Evolutionary conservation across 768 basidiomycete genomes (phyloP), one percentile per base, ranked within the genome.

Genomic region (Cytidiella melzeri): DNA sequence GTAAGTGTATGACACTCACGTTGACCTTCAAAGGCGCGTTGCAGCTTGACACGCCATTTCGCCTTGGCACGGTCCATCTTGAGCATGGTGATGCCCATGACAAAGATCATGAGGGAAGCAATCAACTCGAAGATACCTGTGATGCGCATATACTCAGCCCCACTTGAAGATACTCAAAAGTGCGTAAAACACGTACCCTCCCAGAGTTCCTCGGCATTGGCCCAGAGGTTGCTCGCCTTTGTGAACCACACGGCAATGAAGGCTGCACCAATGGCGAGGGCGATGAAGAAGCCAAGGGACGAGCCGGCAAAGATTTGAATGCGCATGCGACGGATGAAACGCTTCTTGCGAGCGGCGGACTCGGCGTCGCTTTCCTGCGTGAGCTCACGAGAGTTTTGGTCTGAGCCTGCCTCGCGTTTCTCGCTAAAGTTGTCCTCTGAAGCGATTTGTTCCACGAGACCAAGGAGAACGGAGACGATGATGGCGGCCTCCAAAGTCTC

Each of bases 181-280:
- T n/a, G n/a, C 5, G 18, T 42, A 40, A 67, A 64, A 10, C 63
- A 73, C 61, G 62, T 56, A 77, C 94, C 95, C 75, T 98, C 95
- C 95, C 95, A 97, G 50, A 94, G 68, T 47, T 82, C 76, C 68
- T 98, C 95, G 5, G 91, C 79, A 60, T 81, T 81, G 36, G 75
- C 64, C 87, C 91, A 97, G 15, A 98, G 75, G 64, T 96, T 72
- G 19, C 76, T 74, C 0, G 94, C 85, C 60, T 88, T 81, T 25
- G 92, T 97, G 69, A 95, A 97, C 87, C 92, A 98, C 37, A 96
- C 78, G 5, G 87, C 92, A 54, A 97, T 87, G 67, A 95, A 97
- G 1, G 91, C 83, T 11, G 88, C 92, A 27, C 94, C 95, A 51
- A 97, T 84, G 28, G 84, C 76, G 20, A 90, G 64, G 4, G 95